A percentile compares a stretch with the other conserved stretches of the same genome.
phyloP scores from a whole-genome alignment of 2,329 filamentous ascomycete genomes.

The Diaporthe batatas region DNA sequence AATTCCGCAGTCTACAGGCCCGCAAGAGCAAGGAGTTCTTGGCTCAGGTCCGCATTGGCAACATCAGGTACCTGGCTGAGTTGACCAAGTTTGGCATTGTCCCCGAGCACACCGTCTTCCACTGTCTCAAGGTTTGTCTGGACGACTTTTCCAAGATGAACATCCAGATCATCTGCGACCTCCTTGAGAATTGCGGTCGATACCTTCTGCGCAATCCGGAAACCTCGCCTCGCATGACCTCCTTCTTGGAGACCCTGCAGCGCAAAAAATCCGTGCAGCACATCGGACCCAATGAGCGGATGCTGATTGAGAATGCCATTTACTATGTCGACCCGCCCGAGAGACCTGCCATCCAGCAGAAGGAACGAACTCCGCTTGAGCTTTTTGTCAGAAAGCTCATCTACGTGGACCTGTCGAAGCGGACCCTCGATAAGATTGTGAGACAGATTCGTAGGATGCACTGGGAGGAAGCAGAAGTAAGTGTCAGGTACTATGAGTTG shows the following conservation, averaged over 20 bases:
- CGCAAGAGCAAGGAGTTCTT: slow-evolving; percentile 98
- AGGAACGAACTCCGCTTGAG: slow-evolving; percentile 93
- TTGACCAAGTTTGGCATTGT: slow-evolving; percentile 98
- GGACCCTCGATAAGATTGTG: slow-evolving; percentile 91
- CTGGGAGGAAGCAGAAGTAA: slow-evolving; percentile 92
- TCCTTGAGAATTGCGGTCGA: slow-evolving; percentile 95
- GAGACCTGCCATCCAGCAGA: slow-evolving; percentile 93
- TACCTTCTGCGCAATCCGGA: slow-evolving; percentile 94
- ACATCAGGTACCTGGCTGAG: slow-evolving; percentile 97
- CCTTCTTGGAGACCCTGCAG: slow-evolving; percentile 93
- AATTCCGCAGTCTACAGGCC: slow-evolving; percentile 95
- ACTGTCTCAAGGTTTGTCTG: slow-evolving; percentile 96
- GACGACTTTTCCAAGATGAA: slow-evolving; percentile 99
- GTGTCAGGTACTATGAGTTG: slow-evolving; percentile 43
- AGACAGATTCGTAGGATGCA: slow-evolving; percentile 96
- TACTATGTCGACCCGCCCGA: slow-evolving; percentile 98
- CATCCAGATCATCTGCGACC: slow-evolving; percentile 96
- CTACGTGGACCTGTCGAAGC: slow-evolving; percentile 93
- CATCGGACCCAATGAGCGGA: slow-evolving; percentile 93
- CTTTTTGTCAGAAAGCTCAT: slow-evolving; percentile 93
- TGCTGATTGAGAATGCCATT: slow-evolving; percentile 97
- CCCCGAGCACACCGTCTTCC: slow-evolving; percentile 98
- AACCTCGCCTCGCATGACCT: slow-evolving; percentile 91
- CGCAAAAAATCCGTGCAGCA: slow-evolving; percentile 97
- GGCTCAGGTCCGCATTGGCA: slow-evolving; percentile 91